Evolutionary conservation across 768 basidiomycete species (phyloP).

Genomic region (Rhodotorula diobovata): DNA sequence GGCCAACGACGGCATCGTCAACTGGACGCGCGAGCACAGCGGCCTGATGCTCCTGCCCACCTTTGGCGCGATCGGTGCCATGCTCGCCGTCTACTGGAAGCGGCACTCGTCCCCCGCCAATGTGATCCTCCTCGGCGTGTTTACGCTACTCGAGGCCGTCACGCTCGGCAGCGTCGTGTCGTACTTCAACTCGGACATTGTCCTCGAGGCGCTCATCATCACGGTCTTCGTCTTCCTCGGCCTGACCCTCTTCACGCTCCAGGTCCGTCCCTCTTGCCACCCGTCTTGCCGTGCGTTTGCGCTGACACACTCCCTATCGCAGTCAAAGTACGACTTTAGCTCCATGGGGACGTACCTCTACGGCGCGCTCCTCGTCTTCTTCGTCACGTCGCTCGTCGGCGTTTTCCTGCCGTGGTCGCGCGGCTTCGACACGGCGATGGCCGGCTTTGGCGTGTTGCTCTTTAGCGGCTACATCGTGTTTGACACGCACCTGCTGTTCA

Average conservation of each 20-base stretch:
- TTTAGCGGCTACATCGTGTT: constrained; percentile 31
- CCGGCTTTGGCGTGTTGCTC: constrained; percentile 30
- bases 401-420: constrained; percentile 79
- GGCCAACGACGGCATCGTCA: constrained; percentile 47
- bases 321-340: constrained; percentile 75
- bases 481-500: constrained; percentile 67
- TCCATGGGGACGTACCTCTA: constrained; percentile 89
- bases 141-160: constrained; percentile 86
- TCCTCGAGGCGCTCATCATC: constrained; percentile 85
- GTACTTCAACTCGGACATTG: constrained; percentile 61
- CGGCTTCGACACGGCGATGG: constrained; percentile 66
- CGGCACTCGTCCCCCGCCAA: constrained; percentile 86
- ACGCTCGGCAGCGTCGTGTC: constrained; percentile 80
- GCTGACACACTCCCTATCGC: constrained; percentile 43
- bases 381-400: constrained; percentile 55
- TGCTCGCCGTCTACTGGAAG: constrained; percentile 83
- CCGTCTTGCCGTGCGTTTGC: neutral
- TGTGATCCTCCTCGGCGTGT: constrained; percentile 72
- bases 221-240: constrained; percentile 90
- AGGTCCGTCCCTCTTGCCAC: constrained; percentile 54
- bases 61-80: constrained; percentile 57
- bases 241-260: constrained; percentile 87
- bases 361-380: constrained; percentile 53
- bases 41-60: constrained; percentile 45
- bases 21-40: constrained; percentile 49